A percentile compares a stretch with the other conserved stretches of the same genome.
Conservation (phyloP, 2,329 filamentous ascomycete genomes). For the Aspergillus udagawae region DNA sequence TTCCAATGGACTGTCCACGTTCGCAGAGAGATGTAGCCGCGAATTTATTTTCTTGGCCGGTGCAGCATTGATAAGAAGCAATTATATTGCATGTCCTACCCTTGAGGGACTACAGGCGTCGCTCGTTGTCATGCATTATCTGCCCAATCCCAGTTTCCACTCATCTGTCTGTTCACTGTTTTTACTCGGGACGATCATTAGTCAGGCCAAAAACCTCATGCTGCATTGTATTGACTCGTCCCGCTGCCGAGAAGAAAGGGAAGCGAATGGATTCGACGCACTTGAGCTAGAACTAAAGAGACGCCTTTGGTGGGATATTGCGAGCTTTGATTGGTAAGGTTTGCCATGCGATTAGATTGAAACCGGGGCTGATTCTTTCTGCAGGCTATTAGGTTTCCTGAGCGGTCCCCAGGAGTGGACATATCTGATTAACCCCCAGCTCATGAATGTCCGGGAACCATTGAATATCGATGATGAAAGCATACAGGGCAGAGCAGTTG, state of each 20-base stretch:
- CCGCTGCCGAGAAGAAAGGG: slow-evolving; percentile 11
- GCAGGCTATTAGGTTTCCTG: slow-evolving; percentile 38
- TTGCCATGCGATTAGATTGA: background rate
- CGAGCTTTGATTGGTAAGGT: slow-evolving; percentile 41
- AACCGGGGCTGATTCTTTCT: background rate
- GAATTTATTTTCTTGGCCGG: slow-evolving; percentile 28
- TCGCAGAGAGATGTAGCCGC: slow-evolving; percentile 20
- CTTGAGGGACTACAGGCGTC: slow-evolving; percentile 32
- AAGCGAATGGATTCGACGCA: slow-evolving; percentile 12
- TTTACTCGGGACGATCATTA: slow-evolving; percentile 19
- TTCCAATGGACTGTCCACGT: slow-evolving; percentile 14
- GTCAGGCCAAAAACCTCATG: slow-evolving; percentile 32
- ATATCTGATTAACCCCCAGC: slow-evolving; percentile 40
- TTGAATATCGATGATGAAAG: slow-evolving; percentile 42
- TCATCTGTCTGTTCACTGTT: slow-evolving; percentile 24
- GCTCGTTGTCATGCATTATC: slow-evolving; percentile 27
- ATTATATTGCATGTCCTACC: slow-evolving; percentile 27
- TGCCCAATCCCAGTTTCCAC: slow-evolving; percentile 22
- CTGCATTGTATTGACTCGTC: slow-evolving; percentile 35
- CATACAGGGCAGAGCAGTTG: slow-evolving; percentile 20
- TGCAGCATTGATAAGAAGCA: slow-evolving; percentile 29
- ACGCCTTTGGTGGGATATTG: slow-evolving; percentile 44
- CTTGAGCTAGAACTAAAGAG: slow-evolving; percentile 36
- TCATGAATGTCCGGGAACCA: slow-evolving; percentile 40
- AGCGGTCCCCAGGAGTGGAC: slow-evolving; percentile 43